These are phyloP conservation scores for Elymus sibiricus DNA, from an alignment of 176 grass and related monocot species.

Conservation along the genomic window DNA sequence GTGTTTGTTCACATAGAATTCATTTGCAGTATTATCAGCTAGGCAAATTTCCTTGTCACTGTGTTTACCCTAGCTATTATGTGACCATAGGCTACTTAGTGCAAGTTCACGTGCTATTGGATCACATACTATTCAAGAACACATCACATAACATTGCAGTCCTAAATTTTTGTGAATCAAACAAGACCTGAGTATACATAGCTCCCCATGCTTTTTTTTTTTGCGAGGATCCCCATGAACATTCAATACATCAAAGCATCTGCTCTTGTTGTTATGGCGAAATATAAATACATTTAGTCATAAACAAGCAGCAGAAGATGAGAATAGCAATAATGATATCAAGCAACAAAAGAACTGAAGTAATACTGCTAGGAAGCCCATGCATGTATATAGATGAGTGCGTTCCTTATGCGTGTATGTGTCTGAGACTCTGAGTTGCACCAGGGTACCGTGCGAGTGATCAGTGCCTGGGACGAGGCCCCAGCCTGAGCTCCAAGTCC, in stretches of 20 bases:
- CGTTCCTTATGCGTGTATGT: background rate
- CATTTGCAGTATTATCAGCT: background rate
- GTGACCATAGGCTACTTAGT: background rate
- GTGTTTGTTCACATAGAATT: background rate
- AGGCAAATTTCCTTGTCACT: background rate
- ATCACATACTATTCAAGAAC: background rate
- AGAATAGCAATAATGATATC: too few relatives aligned
- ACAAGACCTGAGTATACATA: too few relatives aligned
- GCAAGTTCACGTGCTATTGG: background rate
- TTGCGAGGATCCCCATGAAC: too few relatives aligned
- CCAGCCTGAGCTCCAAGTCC: constrained; percentile 53
- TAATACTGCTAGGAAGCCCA: background rate
- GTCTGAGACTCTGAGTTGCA: constrained; percentile 20
- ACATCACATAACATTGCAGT: background rate
- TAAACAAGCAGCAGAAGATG: background rate
- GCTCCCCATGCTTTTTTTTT: too few relatives aligned
- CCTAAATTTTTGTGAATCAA: too few relatives aligned
- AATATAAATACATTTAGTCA: background rate
- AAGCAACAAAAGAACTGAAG: background rate
- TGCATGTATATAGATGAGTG: background rate
- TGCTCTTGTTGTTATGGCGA: background rate
- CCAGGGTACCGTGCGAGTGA: background rate
- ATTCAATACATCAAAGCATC: background rate
- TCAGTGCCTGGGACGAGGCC: constrained; percentile 26
- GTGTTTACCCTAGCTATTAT: background rate